A percentile compares a stretch with the other conserved stretches of the same genome.
Evolutionary conservation across 1,284 basidiomycete genomes (phyloP).

Genomic region (Cryptococcus sp.): DNA sequence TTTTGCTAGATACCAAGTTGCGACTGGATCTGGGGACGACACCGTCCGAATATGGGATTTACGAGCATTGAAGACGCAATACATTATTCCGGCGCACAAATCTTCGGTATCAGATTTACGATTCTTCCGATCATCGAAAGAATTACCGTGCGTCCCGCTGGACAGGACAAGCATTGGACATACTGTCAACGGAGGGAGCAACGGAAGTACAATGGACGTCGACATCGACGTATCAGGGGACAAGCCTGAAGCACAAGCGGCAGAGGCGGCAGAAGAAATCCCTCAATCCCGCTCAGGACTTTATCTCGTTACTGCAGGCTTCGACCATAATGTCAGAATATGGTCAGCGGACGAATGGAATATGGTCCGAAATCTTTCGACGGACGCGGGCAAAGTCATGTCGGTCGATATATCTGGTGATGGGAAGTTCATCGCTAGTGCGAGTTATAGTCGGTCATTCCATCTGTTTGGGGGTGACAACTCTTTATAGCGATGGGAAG

Average conservation of each 20-base stretch:
- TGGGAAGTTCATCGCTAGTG: conserved; percentile 80
- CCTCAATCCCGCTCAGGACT: conserved; percentile 69
- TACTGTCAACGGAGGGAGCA: conserved; percentile 24
- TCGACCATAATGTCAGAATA: conserved; percentile 91
- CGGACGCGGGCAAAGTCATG: conserved; percentile 97
- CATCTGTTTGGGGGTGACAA: conserved; percentile 77
- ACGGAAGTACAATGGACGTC: conserved; percentile 13
- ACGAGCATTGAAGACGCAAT: conserved; percentile 83
- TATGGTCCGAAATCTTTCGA: conserved; percentile 79
- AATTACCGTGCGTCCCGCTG: conserved; percentile 40
- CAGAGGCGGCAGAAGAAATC: not conserved
- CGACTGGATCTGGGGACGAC: conserved; percentile 94
- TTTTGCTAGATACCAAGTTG: conserved; percentile 80
- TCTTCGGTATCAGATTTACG: conserved; percentile 92
- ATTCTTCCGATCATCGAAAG: conserved; percentile 69
- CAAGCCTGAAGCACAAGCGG: conserved; percentile 2
- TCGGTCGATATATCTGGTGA: conserved; percentile 86
- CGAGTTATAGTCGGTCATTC: conserved; percentile 90
- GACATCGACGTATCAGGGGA: conserved; percentile 35
- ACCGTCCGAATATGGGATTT: conserved; percentile 99
- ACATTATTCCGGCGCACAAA: conserved; percentile 94
- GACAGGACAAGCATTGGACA: conserved; percentile 30
- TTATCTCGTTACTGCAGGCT: conserved; percentile 90
- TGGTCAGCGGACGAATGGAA: conserved; percentile 99
- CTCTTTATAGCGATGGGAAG: conserved; percentile 24